These are phyloP conservation scores for Oryza punctata DNA, from an alignment of 176 grass and related monocot species.

Conservation along the genomic window DNA sequence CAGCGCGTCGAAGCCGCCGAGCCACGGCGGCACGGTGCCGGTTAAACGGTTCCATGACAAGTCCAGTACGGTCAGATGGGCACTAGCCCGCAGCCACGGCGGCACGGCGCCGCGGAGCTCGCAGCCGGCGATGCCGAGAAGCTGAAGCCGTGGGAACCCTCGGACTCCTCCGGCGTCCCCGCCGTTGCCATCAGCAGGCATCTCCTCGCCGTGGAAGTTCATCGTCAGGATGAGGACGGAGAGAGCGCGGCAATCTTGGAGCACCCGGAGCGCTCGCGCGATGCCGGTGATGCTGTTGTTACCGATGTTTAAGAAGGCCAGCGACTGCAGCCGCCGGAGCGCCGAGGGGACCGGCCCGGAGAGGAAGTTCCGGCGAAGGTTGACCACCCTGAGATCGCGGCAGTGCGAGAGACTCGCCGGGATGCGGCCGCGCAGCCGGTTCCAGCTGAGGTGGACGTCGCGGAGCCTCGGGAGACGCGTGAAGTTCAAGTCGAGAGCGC, in stretches of 20 bases:
- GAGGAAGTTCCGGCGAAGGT: constrained; percentile 38
- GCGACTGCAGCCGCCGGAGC: constrained; percentile 18
- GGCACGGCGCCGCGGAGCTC: constrained; percentile 37
- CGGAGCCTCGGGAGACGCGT: constrained; percentile 4
- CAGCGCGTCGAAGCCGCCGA: not conserved
- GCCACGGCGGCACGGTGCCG: not conserved
- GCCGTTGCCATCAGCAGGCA: not conserved
- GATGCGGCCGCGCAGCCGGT: constrained; percentile 36
- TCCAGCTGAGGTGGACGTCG: constrained; percentile 35
- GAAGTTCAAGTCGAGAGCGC: constrained; percentile 33
- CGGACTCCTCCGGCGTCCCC: not conserved
- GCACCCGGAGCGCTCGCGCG: constrained; percentile 8
- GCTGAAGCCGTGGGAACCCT: constrained; percentile 27
- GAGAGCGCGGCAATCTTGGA: constrained; percentile 34
- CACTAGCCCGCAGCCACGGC: constrained; percentile 16
- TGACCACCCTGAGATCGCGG: constrained; percentile 7
- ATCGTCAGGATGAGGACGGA: constrained; percentile 30
- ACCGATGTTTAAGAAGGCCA: constrained; percentile 34
- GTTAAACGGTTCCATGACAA: constrained; percentile 43
- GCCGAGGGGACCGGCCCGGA: constrained; percentile 1
- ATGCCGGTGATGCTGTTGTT: constrained; percentile 35
- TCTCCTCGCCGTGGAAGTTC: constrained; percentile 33
- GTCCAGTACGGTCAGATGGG: constrained; percentile 40
- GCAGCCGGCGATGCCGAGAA: constrained; percentile 27
- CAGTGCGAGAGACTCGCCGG: constrained; percentile 18